Conservation (phyloP, 768 basidiomycete species). For the Hemileccinum impolitum region DNA sequence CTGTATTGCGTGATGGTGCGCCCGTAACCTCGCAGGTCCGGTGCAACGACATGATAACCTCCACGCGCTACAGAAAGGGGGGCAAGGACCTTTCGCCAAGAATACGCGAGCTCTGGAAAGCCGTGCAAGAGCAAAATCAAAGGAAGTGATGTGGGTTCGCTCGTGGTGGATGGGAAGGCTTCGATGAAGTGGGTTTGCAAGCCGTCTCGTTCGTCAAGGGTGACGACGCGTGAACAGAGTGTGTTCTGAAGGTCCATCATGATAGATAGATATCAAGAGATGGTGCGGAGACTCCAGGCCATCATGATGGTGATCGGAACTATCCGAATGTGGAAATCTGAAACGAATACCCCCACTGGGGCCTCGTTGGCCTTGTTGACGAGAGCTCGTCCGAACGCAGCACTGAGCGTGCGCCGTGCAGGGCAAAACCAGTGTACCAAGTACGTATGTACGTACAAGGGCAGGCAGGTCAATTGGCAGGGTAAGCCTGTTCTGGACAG, state of each 20-base stretch:
- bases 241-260: too few species aligned
- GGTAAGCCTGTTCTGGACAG: slow-evolving; percentile 10
- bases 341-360: not conserved
- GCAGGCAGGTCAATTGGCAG: not conserved
- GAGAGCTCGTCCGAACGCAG: not conserved
- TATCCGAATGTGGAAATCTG: not conserved
- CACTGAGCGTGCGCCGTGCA: too few species aligned
- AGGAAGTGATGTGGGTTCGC: slow-evolving; percentile 30
- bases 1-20: slow-evolving; percentile 32
- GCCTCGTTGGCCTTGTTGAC: too few species aligned
- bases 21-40: slow-evolving; percentile 58
- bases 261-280: too few species aligned
- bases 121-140: slow-evolving; percentile 61
- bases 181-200: slow-evolving; percentile 47
- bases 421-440: not conserved
- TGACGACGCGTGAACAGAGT: slow-evolving; percentile 35
- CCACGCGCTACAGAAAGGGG: slow-evolving; percentile 40
- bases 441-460: slow-evolving; percentile 13
- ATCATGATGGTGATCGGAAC: not conserved
- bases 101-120: slow-evolving; percentile 65
- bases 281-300: too few species aligned
- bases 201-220: slow-evolving; percentile 45
- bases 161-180: slow-evolving; percentile 31
- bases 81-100: slow-evolving; percentile 57
- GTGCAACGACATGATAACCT: slow-evolving; percentile 62